Conservation (phyloP, 2,329 filamentous ascomycete species). For the Fonsecaea nubica region DNA sequence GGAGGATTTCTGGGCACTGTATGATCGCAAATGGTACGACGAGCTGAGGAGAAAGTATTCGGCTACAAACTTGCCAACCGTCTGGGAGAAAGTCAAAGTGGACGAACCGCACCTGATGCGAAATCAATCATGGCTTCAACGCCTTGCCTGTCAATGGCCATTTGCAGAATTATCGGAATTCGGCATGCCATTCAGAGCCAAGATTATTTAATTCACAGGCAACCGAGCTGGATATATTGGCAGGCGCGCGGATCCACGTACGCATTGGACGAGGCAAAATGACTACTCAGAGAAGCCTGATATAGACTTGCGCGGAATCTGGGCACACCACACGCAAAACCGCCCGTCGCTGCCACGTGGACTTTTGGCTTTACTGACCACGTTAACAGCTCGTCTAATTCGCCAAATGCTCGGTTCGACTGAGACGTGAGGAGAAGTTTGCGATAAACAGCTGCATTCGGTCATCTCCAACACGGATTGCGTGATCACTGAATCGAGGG, state of each 20-base stretch:
- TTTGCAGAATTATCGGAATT: not conserved
- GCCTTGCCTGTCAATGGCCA: not conserved
- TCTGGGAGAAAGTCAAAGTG: slow-evolving; percentile 37
- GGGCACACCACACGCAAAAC: not conserved
- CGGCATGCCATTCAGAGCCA: not conserved
- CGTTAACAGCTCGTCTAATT: not conserved
- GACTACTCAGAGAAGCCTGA: not conserved
- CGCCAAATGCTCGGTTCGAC: not conserved
- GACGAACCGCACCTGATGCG: not conserved
- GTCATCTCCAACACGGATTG: slow-evolving; percentile 6
- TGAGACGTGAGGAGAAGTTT: not conserved
- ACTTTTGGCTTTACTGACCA: not conserved
- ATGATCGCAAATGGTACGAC: slow-evolving; percentile 35
- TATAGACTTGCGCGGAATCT: not conserved
- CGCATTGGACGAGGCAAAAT: not conserved
- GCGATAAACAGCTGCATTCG: not conserved
- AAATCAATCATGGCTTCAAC: not conserved
- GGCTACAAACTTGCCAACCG: slow-evolving; percentile 31
- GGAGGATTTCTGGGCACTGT: slow-evolving; percentile 38
- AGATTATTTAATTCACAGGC: not conserved
- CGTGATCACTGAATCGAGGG: not conserved
- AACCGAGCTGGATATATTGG: not conserved
- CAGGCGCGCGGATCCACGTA: not conserved
- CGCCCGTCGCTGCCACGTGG: not conserved
- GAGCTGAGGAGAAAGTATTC: slow-evolving; percentile 34